phyloP scores from a whole-genome alignment of 1,139 yeast genomes.

The Kodamaea arcana region DNA sequence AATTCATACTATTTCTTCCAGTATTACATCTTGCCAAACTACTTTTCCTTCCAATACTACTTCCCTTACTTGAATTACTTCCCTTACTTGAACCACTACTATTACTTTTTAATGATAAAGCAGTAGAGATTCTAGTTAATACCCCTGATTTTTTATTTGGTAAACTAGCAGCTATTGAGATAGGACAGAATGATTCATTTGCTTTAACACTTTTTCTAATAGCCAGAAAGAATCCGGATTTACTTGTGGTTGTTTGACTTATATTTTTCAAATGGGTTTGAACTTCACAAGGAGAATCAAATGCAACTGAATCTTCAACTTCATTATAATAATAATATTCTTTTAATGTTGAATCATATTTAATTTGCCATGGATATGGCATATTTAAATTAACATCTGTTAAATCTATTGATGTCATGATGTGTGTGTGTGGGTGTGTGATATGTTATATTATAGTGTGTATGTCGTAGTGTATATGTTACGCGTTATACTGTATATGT shows the following conservation, averaged over 20 bases:
- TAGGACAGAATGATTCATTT: neutral
- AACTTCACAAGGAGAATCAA: slow-evolving; percentile 43
- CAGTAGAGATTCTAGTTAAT: slow-evolving; percentile 11
- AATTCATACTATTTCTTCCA: too few relatives aligned
- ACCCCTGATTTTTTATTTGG: slow-evolving; percentile 7
- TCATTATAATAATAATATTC: slow-evolving; percentile 37
- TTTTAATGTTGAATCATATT: slow-evolving; percentile 30
- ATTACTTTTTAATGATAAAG: slow-evolving; percentile 14
- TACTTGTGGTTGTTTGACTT: neutral
- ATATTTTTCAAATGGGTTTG: slow-evolving; percentile 8
- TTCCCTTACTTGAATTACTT: neutral
- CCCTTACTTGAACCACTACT: slow-evolving; percentile 7
- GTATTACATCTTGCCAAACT: too few relatives aligned
- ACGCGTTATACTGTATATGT: too few relatives aligned
- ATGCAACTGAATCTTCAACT: slow-evolving; percentile 28
- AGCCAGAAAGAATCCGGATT: neutral
- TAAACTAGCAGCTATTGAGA: neutral
- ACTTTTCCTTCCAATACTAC: too few relatives aligned
- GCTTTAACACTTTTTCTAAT: neutral
- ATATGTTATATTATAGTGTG: too few relatives aligned
- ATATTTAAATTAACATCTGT: neutral
- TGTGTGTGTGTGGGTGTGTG: too few relatives aligned
- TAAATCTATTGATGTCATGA: neutral
- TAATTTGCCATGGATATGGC: slow-evolving; percentile 14
- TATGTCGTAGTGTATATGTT: too few relatives aligned